Evolutionary conservation across 202 grass and related monocot genomes (phyloP).

Genomic region (Zoysia matrella): DNA sequence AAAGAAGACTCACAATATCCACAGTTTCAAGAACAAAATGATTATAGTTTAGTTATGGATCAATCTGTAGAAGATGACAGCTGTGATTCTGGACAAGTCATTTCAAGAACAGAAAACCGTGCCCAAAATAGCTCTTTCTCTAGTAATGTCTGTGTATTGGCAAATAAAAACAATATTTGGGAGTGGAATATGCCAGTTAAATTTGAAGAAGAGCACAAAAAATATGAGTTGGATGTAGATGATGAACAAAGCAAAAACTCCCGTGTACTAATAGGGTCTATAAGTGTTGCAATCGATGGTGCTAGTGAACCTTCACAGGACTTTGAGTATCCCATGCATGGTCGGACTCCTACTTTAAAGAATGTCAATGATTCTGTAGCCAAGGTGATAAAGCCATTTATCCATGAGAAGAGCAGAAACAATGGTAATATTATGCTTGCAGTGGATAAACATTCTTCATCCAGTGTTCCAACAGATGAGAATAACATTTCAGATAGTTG

Average conservation of each 20-base stretch:
- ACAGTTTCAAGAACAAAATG: conserved; percentile 25
- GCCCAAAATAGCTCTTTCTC: conserved; percentile 27
- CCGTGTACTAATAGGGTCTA: conserved; percentile 82
- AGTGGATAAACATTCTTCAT: conserved; percentile 29
- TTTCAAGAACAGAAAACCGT: conserved; percentile 32
- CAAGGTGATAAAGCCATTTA: conserved; percentile 12
- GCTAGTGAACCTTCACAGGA: conserved; percentile 11
- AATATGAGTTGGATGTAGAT: conserved; percentile 37
- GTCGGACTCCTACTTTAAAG: conserved; percentile 10
- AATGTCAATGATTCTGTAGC: neutral
- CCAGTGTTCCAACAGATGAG: conserved; percentile 20
- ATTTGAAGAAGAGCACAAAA: conserved; percentile 49
- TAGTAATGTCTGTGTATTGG: conserved; percentile 18
- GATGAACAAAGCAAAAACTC: conserved; percentile 46
- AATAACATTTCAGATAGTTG: conserved; percentile 9
- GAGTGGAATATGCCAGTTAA: conserved; percentile 47
- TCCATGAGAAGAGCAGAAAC: conserved; percentile 24
- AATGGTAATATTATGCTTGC: neutral
- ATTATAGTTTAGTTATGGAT: conserved; percentile 21
- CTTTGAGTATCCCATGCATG: conserved; percentile 8
- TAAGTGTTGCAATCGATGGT: conserved; percentile 69
- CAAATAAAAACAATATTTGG: conserved; percentile 56
- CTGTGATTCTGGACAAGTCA: conserved; percentile 23
- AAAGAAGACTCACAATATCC: conserved; percentile 46
- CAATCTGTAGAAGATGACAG: conserved; percentile 16